These are phyloP conservation scores for Atkinsonella texensis DNA, from an alignment of 2,329 filamentous ascomycete genomes.

Conservation along the genomic window DNA sequence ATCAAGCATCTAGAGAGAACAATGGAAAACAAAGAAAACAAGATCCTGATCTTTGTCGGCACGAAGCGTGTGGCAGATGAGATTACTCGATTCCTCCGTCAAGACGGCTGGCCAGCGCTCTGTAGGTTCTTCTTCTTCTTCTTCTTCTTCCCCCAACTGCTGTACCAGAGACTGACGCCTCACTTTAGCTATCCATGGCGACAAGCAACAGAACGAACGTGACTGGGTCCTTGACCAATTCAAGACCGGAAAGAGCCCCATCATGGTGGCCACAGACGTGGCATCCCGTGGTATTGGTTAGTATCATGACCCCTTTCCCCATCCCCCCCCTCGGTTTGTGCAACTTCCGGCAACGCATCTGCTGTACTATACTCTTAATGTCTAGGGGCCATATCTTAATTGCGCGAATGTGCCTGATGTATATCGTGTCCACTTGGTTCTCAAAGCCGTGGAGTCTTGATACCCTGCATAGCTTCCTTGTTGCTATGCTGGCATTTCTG, in stretches of 20 bases:
- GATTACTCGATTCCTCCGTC: slow-evolving; percentile 91
- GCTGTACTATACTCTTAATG: slow-evolving; percentile 82
- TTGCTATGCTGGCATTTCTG: slow-evolving; percentile 66
- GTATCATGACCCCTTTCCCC: slow-evolving; percentile 44
- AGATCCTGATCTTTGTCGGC: slow-evolving; percentile 87
- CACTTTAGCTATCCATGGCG: slow-evolving; percentile 80
- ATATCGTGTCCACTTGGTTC: slow-evolving; percentile 71
- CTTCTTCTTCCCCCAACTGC: slow-evolving; percentile 19
- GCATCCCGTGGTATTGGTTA: slow-evolving; percentile 99
- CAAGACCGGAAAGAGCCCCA: slow-evolving; percentile 97
- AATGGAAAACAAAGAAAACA: slow-evolving; percentile 94
- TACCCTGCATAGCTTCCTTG: slow-evolving; percentile 31
- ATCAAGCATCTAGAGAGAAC: slow-evolving; percentile 95
- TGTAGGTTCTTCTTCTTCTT: slow-evolving; percentile 46
- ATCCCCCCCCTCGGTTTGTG: slow-evolving; percentile 30
- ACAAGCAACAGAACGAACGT: slow-evolving; percentile 99
- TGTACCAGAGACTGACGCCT: slow-evolving; percentile 19
- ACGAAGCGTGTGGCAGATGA: slow-evolving; percentile 95
- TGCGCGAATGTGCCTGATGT: slow-evolving; percentile 88
- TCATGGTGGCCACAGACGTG: slow-evolving; percentile 99
- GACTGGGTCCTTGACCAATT: slow-evolving; percentile 99
- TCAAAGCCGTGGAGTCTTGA: slow-evolving; percentile 75
- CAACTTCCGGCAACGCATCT: slow-evolving; percentile 46
- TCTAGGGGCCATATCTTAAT: slow-evolving; percentile 71
- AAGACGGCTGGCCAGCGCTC: slow-evolving; percentile 94